Percentiles rank a stretch among this genome's conserved stretches.
Conservation (phyloP, 2,329 filamentous ascomycete species). For the Fusarium verticillioides region DNA sequence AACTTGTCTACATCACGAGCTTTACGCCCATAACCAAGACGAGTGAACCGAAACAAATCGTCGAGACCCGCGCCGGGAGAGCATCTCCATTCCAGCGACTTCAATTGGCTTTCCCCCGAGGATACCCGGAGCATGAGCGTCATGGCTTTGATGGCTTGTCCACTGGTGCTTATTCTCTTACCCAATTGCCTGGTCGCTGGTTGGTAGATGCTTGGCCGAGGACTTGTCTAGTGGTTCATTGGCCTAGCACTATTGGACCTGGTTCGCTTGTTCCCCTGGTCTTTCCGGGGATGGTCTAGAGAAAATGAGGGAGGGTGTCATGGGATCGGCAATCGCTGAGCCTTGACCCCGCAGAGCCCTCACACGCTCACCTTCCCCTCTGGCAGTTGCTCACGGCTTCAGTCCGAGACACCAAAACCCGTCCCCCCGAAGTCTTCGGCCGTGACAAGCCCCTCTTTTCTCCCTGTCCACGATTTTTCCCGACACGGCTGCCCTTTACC, state of each 20-base stretch:
- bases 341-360: constrained; percentile 40
- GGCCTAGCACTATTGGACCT: constrained; percentile 23
- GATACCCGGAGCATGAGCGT: constrained; percentile 41
- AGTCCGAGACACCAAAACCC: constrained; percentile 34
- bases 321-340: constrained; percentile 40
- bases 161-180: constrained; percentile 46
- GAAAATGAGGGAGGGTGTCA: constrained; percentile 36
- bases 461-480: constrained; percentile 40
- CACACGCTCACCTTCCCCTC: constrained; percentile 32
- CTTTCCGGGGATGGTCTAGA: constrained; percentile 14
- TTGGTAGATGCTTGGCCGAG: constrained; percentile 41
- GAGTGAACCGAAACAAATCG: constrained; percentile 8
- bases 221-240: constrained; percentile 32
- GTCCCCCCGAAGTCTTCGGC: constrained; percentile 33
- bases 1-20: constrained; percentile 33
- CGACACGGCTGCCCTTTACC: constrained; percentile 32
- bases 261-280: constrained; percentile 38
- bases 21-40: constrained; percentile 7
- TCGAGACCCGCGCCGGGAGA: constrained; percentile 27
- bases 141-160: constrained; percentile 41
- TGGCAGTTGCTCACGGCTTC: constrained; percentile 26
- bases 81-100: constrained; percentile 39
- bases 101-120: constrained; percentile 42
- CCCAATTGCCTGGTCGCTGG: constrained; percentile 45
- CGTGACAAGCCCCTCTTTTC: constrained; percentile 37